phyloP scores from a whole-genome alignment of 2,329 filamentous ascomycete genomes.

The Aaosphaeria arxii region DNA sequence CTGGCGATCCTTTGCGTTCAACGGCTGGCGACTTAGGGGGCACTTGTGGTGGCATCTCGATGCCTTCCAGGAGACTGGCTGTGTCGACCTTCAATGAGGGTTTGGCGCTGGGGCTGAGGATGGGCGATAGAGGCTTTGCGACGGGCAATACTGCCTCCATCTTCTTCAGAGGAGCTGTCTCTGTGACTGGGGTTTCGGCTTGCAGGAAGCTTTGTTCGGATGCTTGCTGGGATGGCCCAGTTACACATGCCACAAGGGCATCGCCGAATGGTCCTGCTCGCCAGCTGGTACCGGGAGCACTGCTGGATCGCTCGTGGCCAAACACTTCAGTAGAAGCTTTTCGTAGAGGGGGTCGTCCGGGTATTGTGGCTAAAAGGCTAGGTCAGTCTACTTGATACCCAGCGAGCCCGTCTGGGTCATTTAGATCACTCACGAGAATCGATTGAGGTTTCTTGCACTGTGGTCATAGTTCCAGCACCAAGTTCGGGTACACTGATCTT shows the following conservation, averaged over 20 bases:
- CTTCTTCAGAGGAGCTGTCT: slow-evolving; percentile 11
- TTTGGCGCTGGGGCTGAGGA: slow-evolving; percentile 32
- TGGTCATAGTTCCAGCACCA: slow-evolving; percentile 33
- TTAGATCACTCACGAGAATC: slow-evolving; percentile 37
- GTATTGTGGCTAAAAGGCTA: slow-evolving; percentile 34
- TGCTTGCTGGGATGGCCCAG: slow-evolving; percentile 28
- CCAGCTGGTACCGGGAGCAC: slow-evolving; percentile 38
- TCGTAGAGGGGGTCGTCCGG: slow-evolving; percentile 38
- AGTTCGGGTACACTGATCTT: slow-evolving; percentile 42
- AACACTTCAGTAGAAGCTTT: slow-evolving; percentile 31
- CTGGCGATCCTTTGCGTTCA: slow-evolving; percentile 33
- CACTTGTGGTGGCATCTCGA: slow-evolving; percentile 30
- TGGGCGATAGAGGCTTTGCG: slow-evolving; percentile 26
- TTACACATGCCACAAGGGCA: slow-evolving; percentile 38
- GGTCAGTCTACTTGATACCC: no score
- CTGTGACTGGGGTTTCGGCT: slow-evolving; percentile 5
- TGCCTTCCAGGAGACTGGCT: slow-evolving; percentile 11
- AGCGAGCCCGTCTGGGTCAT: background rate
- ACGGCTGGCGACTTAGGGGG: slow-evolving; percentile 36
- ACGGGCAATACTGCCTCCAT: slow-evolving; percentile 7
- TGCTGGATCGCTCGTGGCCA: slow-evolving; percentile 38
- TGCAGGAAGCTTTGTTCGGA: slow-evolving; percentile 13
- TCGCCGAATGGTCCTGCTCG: slow-evolving; percentile 38
- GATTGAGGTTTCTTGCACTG: slow-evolving; percentile 35
- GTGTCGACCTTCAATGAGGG: slow-evolving; percentile 34